phyloP scores from a whole-genome alignment of 768 basidiomycete genomes.

The Collybiopsis luxurians region DNA sequence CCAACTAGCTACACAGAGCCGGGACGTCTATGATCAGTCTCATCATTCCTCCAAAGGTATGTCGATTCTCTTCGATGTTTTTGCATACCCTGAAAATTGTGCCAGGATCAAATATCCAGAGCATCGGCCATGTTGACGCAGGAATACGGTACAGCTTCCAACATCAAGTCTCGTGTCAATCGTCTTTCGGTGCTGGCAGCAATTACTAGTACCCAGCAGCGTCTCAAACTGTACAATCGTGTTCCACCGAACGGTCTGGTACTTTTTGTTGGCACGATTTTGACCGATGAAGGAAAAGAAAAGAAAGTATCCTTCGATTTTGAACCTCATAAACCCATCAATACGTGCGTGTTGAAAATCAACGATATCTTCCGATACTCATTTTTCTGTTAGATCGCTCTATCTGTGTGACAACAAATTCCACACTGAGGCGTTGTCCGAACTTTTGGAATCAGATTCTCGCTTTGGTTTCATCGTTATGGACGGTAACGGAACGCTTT shows the following conservation, averaged over 20 bases:
- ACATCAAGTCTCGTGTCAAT: constrained; percentile 99
- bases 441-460: constrained; percentile 94
- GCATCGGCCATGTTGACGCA: constrained; percentile 95
- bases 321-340: constrained; percentile 98
- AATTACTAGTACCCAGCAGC: constrained; percentile 97
- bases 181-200: constrained; percentile 96
- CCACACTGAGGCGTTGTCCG: constrained; percentile 96
- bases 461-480: constrained; percentile 99
- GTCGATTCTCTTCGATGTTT: constrained; percentile 17
- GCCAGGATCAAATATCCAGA: constrained; percentile 89
- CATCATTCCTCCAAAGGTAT: constrained; percentile 91
- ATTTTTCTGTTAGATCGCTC: constrained; percentile 60
- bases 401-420: constrained; percentile 99
- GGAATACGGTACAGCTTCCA: constrained; percentile 98
- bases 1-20: constrained; percentile 49
- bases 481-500: constrained; percentile 98
- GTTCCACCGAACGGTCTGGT: constrained; percentile 97
- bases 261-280: constrained; percentile 95
- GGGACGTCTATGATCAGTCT: constrained; percentile 99
- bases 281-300: constrained; percentile 98
- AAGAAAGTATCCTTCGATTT: constrained; percentile 99
- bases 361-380: neutral
- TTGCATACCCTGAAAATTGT: neutral
- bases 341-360: constrained; percentile 68
- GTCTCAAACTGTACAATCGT: constrained; percentile 93